Evolutionary conservation across 75 land plant species (phyloP), one percentile per base, ranked within the genome.

Genomic region (Chamaecyparis obtusa): DNA sequence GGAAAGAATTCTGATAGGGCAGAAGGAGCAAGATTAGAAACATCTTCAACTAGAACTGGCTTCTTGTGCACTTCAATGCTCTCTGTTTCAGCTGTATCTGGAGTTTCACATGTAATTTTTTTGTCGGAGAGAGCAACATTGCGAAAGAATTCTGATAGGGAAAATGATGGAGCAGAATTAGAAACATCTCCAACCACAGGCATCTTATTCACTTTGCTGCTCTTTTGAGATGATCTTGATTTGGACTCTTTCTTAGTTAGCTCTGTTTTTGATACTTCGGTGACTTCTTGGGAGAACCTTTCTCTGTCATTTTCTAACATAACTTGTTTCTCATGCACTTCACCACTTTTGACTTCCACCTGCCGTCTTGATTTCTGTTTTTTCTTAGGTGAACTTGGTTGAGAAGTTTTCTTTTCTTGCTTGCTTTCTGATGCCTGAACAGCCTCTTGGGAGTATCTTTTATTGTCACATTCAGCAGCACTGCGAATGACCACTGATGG

Each of bases 391-490:
- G 49, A 46, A 43, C 54, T 81, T 27, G 54, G 21, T 44, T 81
- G 83, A 81, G 83, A 46, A 11, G 46, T 30, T 9, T 27, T 81
- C 48, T 4, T 46, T 0, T 5, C 24, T 41, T 44, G 5, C 83
- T 81, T 44, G 10, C 10, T 46, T 46, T 81, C 11, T n/a, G n/a
- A 43, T 17, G 19, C 9, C 43, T 43, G 48, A 4, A 14, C 46
- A 17, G 15, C 30, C 11, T 46, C 83, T 43, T 43, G 32, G 11
- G 46, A 46, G 0, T 24, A 27, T 44, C 32, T 81, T 81, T 89
- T 87, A 19, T 88, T 89, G 64, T 93, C 93, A 91, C 94, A 94
- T 85, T 94, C 96, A 21, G 67, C 91, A 87, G 92, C 94, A 91
- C 91, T 93, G 76, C 96, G 88, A 60, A 94, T 94, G 9, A 94